Evolutionary conservation across 2,329 filamentous ascomycete genomes (phyloP), one percentile per base, ranked within the genome.

Genomic region (Trichoderma citrinoviride): DNA sequence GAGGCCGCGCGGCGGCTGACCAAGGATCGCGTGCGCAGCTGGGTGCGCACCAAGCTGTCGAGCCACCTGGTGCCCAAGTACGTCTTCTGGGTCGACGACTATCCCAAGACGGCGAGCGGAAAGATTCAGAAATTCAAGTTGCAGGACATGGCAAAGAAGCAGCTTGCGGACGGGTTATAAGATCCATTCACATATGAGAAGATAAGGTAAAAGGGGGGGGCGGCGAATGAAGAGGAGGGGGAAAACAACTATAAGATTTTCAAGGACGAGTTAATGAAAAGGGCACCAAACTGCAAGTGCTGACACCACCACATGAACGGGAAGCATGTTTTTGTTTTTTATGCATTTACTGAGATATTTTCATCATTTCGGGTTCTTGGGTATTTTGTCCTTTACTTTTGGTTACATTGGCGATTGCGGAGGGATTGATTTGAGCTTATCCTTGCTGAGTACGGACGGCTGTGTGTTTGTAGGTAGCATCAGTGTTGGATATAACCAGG

Each of bases 61-160:
- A 87, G 86, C 68, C 91, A 94, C 76, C 86, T 97, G 73, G 91
- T 91, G 60, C 94, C 94, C 0, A 95, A 91, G 77, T 87, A 94
- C 74, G 85, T 98, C n/a, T 97, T 97, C 74, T 97, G 91, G 85
- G 82, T 91, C 0, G 83, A 88, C 0, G 85, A 87, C n/a, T 96
- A 91, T 74, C 94, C 94, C 21, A 97, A 97, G 84, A 99, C 95
- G 41, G 91, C 93, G 6, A 97, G 92, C 75, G 94, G 94, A 25
- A 99, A 99, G 85, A 93, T 98, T 64, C 92, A 97, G 79, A 97
- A 98, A 80, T 97, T 90, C 75, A 94, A 90, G 79, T 76, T 98
- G 71, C 85, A 86, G 72, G 90, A 93, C 17, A 79, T 83, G 72
- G 93, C 82, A 1, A 76, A 74, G 69, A 74, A 77, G 68, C 56